Conservation (phyloP, 2,329 filamentous ascomycete species). For the Coniella lustricola region DNA sequence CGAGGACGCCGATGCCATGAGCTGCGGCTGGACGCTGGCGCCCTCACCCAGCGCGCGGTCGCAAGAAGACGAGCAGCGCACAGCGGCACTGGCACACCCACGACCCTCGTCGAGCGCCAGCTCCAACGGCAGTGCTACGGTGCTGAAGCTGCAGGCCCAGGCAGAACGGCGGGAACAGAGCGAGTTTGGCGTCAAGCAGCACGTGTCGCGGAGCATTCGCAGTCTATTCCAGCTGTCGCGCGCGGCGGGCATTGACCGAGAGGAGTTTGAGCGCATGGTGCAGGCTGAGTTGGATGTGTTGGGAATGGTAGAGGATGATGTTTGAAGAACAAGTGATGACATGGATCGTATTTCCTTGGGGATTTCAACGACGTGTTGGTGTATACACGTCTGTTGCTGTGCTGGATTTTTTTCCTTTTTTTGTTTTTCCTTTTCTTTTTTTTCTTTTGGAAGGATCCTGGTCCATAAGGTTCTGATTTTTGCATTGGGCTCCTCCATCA, state of each 20-base stretch:
- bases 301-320: conserved; percentile 57
- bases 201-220: conserved; percentile 70
- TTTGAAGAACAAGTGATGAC: background rate
- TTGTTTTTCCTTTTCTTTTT: too few species aligned
- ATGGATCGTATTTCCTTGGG: too few species aligned
- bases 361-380: too few species aligned
- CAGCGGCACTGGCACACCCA: conserved; percentile 42
- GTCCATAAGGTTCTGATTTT: too few species aligned
- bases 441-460: too few species aligned
- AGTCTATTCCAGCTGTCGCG: conserved; percentile 66
- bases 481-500: too few species aligned
- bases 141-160: conserved; percentile 55
- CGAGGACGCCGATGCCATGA: conserved; percentile 28
- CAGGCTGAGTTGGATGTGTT: conserved; percentile 65
- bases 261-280: conserved; percentile 68
- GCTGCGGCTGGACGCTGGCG: conserved; percentile 37
- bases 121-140: conserved; percentile 47
- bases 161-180: conserved; percentile 53
- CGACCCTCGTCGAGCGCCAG: conserved; percentile 52
- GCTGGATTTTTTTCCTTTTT: too few species aligned
- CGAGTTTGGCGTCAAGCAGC: conserved; percentile 70
- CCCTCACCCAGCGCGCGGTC: conserved; percentile 29
- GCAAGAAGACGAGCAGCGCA: conserved; percentile 32
- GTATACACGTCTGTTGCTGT: too few species aligned
- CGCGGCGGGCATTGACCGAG: conserved; percentile 63